A percentile compares a stretch with the other conserved stretches of the same genome.
Conservation (phyloP, 2,329 filamentous ascomycete species). For the Ceratocystis ficicola region DNA sequence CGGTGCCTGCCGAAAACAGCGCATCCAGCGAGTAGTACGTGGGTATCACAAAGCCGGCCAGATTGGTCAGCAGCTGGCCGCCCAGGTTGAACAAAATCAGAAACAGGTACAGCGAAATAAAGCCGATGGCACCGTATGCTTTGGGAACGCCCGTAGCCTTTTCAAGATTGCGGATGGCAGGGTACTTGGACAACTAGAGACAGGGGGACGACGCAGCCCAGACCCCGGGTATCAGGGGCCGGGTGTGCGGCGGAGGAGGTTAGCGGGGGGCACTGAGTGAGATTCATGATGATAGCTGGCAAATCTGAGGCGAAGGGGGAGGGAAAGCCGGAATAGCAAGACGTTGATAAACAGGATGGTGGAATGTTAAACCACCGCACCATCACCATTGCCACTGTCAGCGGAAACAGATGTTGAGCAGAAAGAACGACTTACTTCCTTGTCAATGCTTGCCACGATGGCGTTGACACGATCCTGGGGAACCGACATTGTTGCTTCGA, state of each 20-base stretch:
- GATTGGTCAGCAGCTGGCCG: conserved; percentile 76
- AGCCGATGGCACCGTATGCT: conserved; percentile 67
- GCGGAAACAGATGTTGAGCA: not conserved
- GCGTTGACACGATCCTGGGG: conserved; percentile 66
- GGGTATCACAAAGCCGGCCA: conserved; percentile 71
- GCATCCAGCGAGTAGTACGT: conserved; percentile 74
- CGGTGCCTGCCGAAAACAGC: conserved; percentile 57
- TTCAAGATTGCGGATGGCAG: conserved; percentile 71
- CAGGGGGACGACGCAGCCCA: not conserved
- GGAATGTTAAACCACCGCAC: not conserved
- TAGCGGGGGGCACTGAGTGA: not conserved
- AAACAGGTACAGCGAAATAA: conserved; percentile 73
- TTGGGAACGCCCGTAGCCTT: conserved; percentile 73
- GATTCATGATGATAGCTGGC: not conserved
- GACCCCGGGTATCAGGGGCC: not conserved
- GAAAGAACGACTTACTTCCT: conserved; percentile 49
- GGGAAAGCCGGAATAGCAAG: too few species aligned
- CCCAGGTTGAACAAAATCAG: conserved; percentile 87
- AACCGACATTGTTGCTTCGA: conserved; percentile 48
- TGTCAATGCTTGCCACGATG: conserved; percentile 68
- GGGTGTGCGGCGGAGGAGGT: conserved; percentile 7
- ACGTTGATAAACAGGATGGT: too few species aligned
- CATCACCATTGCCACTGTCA: not conserved
- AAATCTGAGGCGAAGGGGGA: too few species aligned
- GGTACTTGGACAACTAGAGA: conserved; percentile 70